These are phyloP conservation scores for Discostella pseudostelligera DNA, from an alignment of 108 stramenopile species.

Conservation along the genomic window DNA sequence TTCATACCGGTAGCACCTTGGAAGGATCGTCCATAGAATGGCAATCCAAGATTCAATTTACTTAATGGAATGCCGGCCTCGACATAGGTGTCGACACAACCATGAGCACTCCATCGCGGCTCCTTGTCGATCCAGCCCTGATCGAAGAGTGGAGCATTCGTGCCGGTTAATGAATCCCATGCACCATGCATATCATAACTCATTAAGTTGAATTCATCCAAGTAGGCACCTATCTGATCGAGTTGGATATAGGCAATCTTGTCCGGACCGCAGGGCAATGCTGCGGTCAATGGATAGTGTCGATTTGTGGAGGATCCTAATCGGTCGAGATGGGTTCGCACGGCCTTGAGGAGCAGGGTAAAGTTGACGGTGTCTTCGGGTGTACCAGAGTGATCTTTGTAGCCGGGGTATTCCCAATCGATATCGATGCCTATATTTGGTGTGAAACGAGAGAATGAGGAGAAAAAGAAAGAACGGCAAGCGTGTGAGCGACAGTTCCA, in stretches of 20 bases:
- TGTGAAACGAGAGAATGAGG: background rate
- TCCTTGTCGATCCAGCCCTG: constrained; percentile 35
- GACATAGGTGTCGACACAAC: constrained; percentile 25
- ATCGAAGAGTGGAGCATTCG: constrained; percentile 40
- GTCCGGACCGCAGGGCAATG: constrained; percentile 41
- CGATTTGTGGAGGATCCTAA: constrained; percentile 5
- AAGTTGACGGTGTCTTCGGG: constrained; percentile 40
- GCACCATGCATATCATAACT: constrained; percentile 42
- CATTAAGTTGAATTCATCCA: constrained; percentile 37
- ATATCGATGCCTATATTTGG: constrained; percentile 26
- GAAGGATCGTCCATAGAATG: constrained; percentile 41
- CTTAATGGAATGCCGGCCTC: constrained; percentile 8
- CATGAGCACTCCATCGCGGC: constrained; percentile 29
- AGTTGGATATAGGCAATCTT: constrained; percentile 35
- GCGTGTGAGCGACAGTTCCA: background rate
- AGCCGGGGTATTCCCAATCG: constrained; percentile 39
- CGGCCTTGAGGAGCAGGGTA: constrained; percentile 28
- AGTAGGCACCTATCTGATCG: constrained; percentile 10
- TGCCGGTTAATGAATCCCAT: constrained; percentile 35
- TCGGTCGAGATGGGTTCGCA: constrained; percentile 18
- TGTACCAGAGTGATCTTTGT: constrained; percentile 39
- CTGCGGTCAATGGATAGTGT: constrained; percentile 27
- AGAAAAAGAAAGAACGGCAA: background rate
- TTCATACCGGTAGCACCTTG: constrained; percentile 39
- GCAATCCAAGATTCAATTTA: constrained; percentile 34